Base-by-base conservation (phyloP, 2,329 filamentous ascomycete genomes). In the Talaromyces sp. region DNA sequence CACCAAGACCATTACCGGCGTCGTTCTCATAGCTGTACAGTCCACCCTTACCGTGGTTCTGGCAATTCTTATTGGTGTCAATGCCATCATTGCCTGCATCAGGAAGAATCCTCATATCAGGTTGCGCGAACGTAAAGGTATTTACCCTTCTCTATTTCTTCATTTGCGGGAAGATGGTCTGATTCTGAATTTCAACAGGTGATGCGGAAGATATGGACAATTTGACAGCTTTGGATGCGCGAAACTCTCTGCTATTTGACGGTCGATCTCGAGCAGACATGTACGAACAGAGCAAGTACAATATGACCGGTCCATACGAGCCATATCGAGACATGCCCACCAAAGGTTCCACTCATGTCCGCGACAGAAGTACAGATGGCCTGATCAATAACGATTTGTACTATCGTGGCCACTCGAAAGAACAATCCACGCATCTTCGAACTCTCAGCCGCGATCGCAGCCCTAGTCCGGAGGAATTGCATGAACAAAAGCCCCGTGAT, bases 21-120 rank as follows among this genome's bases (percentile, higher is more conserved):
- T 98, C n/a, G 91, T 92, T 16, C 83, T 99, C 64, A 95, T 98
- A 67, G 91, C 88, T n/a, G 84, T 98, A 5, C 95, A 99, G 77
- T 91, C 91, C 0, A 85, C 88, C 0, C 80, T 99, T 68, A 96
- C 93, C 5, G 92, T 85, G 65, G 77, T 92, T 25, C 82, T 99
- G 62, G 93, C 91, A 3, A 89, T 98, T 58, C 82, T 98, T 33
- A 96, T 99, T 69, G 84, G 85, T 11, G 90, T 93, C 80, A 98
- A 98, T 72, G 91, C 91, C 54, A 86, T 97, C 72, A 90, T 91
- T 69, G 84, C 87, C 59, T 92, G 88, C 78, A 87, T 87, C 83
- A 90, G 89, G 74, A 86, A 92, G 79, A 98, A 98, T 79, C 93
- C 93, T 3, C 93, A 98, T 77, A 87, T 90, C 67, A 89, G 89